Evolutionary conservation across 2,329 filamentous ascomycete genomes (phyloP).

Genomic region (Chalara sp.): DNA sequence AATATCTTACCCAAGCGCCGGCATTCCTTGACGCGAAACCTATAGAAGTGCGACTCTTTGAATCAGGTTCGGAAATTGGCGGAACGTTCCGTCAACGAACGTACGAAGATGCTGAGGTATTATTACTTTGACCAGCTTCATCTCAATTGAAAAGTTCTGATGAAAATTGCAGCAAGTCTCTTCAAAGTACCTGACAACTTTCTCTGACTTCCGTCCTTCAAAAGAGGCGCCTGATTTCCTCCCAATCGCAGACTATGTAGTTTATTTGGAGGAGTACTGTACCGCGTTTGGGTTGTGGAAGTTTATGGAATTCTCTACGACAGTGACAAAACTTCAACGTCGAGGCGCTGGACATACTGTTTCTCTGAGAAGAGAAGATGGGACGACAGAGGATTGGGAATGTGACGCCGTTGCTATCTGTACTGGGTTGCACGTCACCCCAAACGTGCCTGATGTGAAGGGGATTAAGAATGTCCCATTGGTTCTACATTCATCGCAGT

Average conservation of each 20-base stretch:
- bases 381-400: constrained; percentile 10
- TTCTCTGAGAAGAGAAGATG: neutral
- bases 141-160: neutral
- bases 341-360: constrained; percentile 10
- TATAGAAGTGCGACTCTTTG: constrained; percentile 38
- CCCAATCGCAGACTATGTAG: constrained; percentile 32
- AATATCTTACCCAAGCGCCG: constrained; percentile 33
- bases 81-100: constrained; percentile 40
- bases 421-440: constrained; percentile 37
- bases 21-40: constrained; percentile 27
- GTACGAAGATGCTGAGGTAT: constrained; percentile 40
- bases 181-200: constrained; percentile 42
- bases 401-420: constrained; percentile 42
- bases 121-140: neutral
- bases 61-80: constrained; percentile 36
- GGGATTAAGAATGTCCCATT: constrained; percentile 31
- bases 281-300: constrained; percentile 31
- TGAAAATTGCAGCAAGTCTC: constrained; percentile 32
- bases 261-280: constrained; percentile 37
- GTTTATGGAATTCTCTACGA: constrained; percentile 30
- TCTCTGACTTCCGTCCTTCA: constrained; percentile 41
- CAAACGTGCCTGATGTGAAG: constrained; percentile 31
- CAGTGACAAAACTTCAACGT: constrained; percentile 19
- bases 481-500: constrained; percentile 36
- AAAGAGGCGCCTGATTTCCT: constrained; percentile 38